Percentiles rank a stretch among this genome's conserved stretches.
These are phyloP conservation scores for Sphaerulina musiva DNA, from an alignment of 2,329 filamentous ascomycete species.

Conservation along the genomic window DNA sequence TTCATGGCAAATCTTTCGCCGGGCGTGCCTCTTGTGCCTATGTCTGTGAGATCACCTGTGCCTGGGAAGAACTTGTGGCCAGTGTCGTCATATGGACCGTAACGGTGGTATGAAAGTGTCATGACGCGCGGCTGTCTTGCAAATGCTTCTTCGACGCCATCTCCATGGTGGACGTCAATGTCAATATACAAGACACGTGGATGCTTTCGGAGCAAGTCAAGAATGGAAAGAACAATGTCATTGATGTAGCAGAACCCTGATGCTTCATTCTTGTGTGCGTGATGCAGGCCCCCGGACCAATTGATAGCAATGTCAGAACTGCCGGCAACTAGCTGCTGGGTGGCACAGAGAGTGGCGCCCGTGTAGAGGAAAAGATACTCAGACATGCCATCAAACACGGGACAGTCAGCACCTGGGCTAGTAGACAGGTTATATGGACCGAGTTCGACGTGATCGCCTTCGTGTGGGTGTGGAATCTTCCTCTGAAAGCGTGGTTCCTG, in stretches of 20 bases:
- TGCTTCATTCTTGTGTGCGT: slow-evolving; percentile 89
- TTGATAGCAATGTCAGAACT: slow-evolving; percentile 95
- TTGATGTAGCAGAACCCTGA: slow-evolving; percentile 99
- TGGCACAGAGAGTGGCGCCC: slow-evolving; percentile 83
- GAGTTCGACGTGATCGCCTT: slow-evolving; percentile 39
- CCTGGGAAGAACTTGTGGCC: slow-evolving; percentile 56
- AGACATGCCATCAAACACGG: slow-evolving; percentile 91
- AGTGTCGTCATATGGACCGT: slow-evolving; percentile 63
- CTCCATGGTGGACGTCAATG: slow-evolving; percentile 86
- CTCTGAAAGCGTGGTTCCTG: slow-evolving; percentile 39
- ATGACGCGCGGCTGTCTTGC: slow-evolving; percentile 84
- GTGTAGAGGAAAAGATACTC: slow-evolving; percentile 93
- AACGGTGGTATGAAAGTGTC: slow-evolving; percentile 95
- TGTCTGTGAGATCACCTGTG: slow-evolving; percentile 60
- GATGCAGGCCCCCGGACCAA: slow-evolving; percentile 93
- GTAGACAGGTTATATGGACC: slow-evolving; percentile 65
- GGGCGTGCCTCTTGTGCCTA: slow-evolving; percentile 67
- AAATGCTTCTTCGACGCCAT: slow-evolving; percentile 86
- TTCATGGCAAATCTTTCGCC: slow-evolving; percentile 64
- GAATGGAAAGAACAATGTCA: slow-evolving; percentile 89
- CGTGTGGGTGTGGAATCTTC: slow-evolving; percentile 38
- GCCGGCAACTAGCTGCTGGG: slow-evolving; percentile 75
- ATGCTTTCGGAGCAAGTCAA: slow-evolving; percentile 75
- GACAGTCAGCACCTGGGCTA: slow-evolving; percentile 72
- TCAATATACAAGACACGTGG: slow-evolving; percentile 90